phyloP scores from a whole-genome alignment of 2,329 filamentous ascomycete genomes.

The Bipolaris sorokiniana region DNA sequence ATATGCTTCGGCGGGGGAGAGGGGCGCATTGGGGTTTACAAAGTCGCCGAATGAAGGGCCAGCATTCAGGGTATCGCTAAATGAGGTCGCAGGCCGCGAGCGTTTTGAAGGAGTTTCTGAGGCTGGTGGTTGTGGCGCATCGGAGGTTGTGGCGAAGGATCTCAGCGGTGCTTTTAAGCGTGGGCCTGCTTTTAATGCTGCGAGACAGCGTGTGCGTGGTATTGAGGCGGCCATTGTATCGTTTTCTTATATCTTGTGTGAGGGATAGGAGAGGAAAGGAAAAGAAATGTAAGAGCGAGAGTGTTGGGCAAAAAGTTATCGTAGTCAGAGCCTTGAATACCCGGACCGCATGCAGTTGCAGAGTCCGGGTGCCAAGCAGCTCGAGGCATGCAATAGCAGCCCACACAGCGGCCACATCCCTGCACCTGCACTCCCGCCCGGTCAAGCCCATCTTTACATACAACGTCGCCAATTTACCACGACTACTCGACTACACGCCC shows the following conservation, averaged over 20 bases:
- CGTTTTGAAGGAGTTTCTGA: constrained; percentile 37
- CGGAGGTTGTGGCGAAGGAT: constrained; percentile 44
- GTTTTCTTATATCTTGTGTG: background rate
- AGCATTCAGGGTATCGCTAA: constrained; percentile 67
- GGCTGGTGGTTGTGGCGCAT: constrained; percentile 29
- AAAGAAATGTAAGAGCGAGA: constrained; percentile 6
- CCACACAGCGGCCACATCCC: constrained; percentile 44
- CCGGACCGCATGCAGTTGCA: constrained; percentile 16
- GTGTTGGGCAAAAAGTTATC: constrained; percentile 7
- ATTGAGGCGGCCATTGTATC: constrained; percentile 42
- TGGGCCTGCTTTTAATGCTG: constrained; percentile 26
- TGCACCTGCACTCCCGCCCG: constrained; percentile 34
- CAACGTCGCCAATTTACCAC: constrained; percentile 43
- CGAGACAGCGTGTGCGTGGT: constrained; percentile 41
- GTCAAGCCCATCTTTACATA: constrained; percentile 27
- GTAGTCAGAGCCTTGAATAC: constrained; percentile 20
- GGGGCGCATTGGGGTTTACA: constrained; percentile 55
- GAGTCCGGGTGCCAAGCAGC: constrained; percentile 14
- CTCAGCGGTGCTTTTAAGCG: constrained; percentile 27
- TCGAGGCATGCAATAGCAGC: constrained; percentile 25
- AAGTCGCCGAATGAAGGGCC: constrained; percentile 71
- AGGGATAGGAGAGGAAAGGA: background rate
- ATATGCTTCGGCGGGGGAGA: constrained; percentile 60
- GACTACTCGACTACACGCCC: constrained; percentile 9
- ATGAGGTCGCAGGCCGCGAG: constrained; percentile 57